Evolutionary conservation across 495 filamentous ascomycete species (phyloP).

Genomic region (Aspergillus avenaceus): DNA sequence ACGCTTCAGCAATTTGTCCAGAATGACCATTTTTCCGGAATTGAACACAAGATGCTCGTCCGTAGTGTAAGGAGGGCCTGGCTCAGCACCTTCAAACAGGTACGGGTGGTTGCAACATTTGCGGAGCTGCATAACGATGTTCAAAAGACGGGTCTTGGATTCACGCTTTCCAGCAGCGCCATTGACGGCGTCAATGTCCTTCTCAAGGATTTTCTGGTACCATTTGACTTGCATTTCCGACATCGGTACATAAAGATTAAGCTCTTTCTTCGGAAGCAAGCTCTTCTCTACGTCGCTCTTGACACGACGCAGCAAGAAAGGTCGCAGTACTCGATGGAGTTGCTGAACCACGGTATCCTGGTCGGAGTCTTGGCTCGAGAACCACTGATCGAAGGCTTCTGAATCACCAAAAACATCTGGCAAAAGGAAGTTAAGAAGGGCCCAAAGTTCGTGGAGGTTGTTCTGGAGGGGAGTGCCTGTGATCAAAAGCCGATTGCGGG

Average conservation of each 20-base stretch:
- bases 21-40: conserved; percentile 94
- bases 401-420: conserved; percentile 98
- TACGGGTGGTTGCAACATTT: conserved; percentile 99
- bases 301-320: conserved; percentile 92
- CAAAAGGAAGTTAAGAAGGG: conserved; percentile 90
- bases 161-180: conserved; percentile 94
- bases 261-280: conserved; percentile 91
- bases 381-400: conserved; percentile 99
- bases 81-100: conserved; percentile 96
- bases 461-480: conserved; percentile 98
- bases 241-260: conserved; percentile 98
- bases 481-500: conserved; percentile 89
- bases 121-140: conserved; percentile 99
- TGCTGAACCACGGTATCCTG: conserved; percentile 98
- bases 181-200: conserved; percentile 98
- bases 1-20: conserved; percentile 85
- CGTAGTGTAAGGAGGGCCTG: conserved; percentile 95
- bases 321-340: conserved; percentile 86
- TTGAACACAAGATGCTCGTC: conserved; percentile 95
- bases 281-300: conserved; percentile 99
- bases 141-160: conserved; percentile 97
- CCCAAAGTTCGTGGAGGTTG: conserved; percentile 99
- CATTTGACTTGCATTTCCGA: conserved; percentile 98
- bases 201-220: conserved; percentile 98
- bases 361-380: conserved; percentile 80